Evolutionary conservation across 371 early-diverging fungal species (phyloP).

Genomic region (Mortierella sp.): DNA sequence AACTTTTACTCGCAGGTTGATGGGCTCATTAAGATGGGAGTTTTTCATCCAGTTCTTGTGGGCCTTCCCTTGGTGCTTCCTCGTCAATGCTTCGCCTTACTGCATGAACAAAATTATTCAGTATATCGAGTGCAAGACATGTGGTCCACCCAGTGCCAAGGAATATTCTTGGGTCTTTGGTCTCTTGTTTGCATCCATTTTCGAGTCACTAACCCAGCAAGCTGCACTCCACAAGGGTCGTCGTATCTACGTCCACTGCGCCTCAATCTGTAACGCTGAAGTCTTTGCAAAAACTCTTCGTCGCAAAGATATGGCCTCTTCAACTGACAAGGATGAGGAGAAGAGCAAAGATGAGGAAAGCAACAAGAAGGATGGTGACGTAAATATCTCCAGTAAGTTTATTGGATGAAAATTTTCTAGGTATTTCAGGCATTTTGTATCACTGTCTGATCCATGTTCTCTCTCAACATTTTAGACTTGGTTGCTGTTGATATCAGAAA

Average conservation of each 20-base stretch:
- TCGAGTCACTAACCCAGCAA: conserved; percentile 63
- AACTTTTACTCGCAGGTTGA: conserved; percentile 43
- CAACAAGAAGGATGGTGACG: conserved; percentile 34
- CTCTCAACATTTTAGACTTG: conserved; percentile 42
- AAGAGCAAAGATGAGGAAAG: conserved; percentile 13
- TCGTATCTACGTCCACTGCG: conserved; percentile 62
- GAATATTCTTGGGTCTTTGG: conserved; percentile 73
- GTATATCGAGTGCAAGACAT: conserved; percentile 63
- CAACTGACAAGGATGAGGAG: conserved; percentile 26
- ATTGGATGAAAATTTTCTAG: neutral
- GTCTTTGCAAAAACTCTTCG: conserved; percentile 69
- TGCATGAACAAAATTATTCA: conserved; percentile 69
- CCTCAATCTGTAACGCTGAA: conserved; percentile 71
- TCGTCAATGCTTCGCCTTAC: conserved; percentile 67
- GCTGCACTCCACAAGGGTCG: conserved; percentile 70
- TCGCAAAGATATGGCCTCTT: conserved; percentile 62
- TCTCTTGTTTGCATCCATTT: conserved; percentile 62
- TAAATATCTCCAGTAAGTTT: conserved; percentile 49
- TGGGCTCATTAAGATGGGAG: conserved; percentile 52
- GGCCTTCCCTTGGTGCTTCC: conserved; percentile 61
- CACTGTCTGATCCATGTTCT: neutral
- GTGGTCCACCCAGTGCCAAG: conserved; percentile 34
- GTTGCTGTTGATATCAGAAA: conserved; percentile 72
- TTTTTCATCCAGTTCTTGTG: conserved; percentile 61
- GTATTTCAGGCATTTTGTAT: neutral